Evolutionary conservation across 1,284 basidiomycete species (phyloP).

Genomic region (Mycena citricolor): DNA sequence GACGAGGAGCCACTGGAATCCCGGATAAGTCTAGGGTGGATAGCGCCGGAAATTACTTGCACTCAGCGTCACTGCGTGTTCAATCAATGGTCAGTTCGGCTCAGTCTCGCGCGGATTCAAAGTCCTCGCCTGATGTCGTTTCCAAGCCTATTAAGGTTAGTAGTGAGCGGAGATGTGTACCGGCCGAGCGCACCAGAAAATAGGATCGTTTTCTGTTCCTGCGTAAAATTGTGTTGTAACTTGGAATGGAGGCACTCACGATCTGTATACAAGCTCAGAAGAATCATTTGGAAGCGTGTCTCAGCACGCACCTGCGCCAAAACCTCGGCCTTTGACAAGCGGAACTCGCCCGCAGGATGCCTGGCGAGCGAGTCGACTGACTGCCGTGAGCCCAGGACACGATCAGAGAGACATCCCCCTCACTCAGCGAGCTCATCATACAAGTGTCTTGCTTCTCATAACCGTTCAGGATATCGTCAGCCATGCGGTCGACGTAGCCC

Average conservation of each 20-base stretch:
- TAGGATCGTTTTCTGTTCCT: constrained; percentile 15
- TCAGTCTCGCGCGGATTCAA: neutral
- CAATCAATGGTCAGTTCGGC: no score
- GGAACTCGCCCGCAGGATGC: constrained; percentile 14
- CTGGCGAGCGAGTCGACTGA: constrained; percentile 17
- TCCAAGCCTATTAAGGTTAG: constrained; percentile 10
- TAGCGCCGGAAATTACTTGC: no score
- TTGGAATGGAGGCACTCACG: neutral
- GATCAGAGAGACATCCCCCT: constrained; percentile 23
- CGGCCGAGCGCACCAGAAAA: constrained; percentile 11
- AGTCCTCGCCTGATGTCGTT: constrained; percentile 11
- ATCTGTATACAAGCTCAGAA: constrained; percentile 4
- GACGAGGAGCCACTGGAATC: constrained; percentile 32
- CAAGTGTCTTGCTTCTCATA: constrained; percentile 34
- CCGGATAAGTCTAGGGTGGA: neutral
- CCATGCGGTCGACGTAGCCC: constrained; percentile 34
- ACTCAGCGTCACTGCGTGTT: no score
- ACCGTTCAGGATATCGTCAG: constrained; percentile 34
- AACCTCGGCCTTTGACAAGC: constrained; percentile 14
- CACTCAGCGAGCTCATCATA: constrained; percentile 40
- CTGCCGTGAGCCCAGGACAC: neutral
- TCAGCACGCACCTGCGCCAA: constrained; percentile 9
- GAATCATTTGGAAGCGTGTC: neutral
- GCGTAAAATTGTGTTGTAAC: neutral
- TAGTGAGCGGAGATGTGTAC: neutral